Evolutionary conservation across 352 stramenopile genomes (phyloP).

Genomic region (Pythium brassicae): DNA sequence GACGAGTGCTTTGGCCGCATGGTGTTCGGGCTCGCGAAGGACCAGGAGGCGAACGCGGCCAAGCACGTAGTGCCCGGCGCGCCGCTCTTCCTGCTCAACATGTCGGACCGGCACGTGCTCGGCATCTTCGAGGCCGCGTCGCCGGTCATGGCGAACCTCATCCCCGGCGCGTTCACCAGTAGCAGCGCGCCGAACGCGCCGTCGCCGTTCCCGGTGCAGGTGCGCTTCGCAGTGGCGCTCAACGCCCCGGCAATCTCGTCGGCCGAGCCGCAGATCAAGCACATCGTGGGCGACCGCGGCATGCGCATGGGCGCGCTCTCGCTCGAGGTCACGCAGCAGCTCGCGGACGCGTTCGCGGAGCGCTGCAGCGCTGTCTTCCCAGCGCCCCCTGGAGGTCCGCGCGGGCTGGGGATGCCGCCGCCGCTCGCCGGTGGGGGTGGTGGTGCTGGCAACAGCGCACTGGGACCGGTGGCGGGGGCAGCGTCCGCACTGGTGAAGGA

Average conservation of each 20-base stretch:
- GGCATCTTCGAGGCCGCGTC: constrained; percentile 84
- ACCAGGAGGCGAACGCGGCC: constrained; percentile 62
- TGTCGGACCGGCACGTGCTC: constrained; percentile 79
- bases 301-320: constrained; percentile 57
- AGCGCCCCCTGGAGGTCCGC: constrained; percentile 10
- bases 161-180: constrained; percentile 71
- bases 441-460: too few species aligned
- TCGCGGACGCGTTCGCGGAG: constrained; percentile 73
- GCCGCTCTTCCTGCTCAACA: constrained; percentile 83
- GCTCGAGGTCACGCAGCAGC: constrained; percentile 55
- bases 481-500: constrained; percentile 3
- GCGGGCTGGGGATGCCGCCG: constrained; percentile 14
- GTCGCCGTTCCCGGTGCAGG: constrained; percentile 73
- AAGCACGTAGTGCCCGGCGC: constrained; percentile 70
- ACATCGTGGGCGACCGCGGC: constrained; percentile 58
- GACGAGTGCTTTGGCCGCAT: constrained; percentile 86
- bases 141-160: constrained; percentile 66
- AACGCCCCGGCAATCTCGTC: constrained; percentile 71
- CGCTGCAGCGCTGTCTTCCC: constrained; percentile 44
- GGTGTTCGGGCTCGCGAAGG: constrained; percentile 69
- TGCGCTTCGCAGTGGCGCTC: constrained; percentile 60
- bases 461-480: not conserved
- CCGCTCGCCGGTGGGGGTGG: constrained; percentile 10
- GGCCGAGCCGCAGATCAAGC: constrained; percentile 66
- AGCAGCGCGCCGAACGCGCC: constrained; percentile 29